Percentiles rank a stretch among this genome's conserved stretches.
Evolutionary conservation across 192 early-diverging fungal genomes (phyloP).

Genomic region (Coemansia sp.): DNA sequence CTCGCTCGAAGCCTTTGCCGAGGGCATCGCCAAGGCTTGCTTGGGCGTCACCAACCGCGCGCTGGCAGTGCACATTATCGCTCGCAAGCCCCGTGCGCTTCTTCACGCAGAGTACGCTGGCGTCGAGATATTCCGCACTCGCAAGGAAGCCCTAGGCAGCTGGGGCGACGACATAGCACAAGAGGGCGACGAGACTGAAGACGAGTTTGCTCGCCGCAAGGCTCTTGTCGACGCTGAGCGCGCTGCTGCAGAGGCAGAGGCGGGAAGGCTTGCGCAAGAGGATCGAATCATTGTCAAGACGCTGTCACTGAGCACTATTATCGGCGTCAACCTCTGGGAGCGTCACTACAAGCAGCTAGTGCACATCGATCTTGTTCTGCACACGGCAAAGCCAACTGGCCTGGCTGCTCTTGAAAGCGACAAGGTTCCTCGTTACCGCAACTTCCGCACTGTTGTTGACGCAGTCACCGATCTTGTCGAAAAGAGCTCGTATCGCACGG

Average conservation of each 20-base stretch:
- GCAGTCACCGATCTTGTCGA: constrained; percentile 83
- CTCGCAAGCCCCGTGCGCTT: constrained; percentile 88
- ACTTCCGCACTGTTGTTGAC: constrained; percentile 89
- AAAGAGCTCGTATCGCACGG: constrained; percentile 84
- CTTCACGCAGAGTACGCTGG: constrained; percentile 88
- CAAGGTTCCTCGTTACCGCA: constrained; percentile 72
- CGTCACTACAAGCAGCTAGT: constrained; percentile 92
- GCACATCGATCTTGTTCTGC: constrained; percentile 68
- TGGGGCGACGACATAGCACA: constrained; percentile 20
- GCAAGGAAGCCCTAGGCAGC: constrained; percentile 58
- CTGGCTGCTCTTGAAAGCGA: constrained; percentile 34
- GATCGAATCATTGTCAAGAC: constrained; percentile 88
- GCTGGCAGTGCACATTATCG: constrained; percentile 66
- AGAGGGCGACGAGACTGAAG: constrained; percentile 9
- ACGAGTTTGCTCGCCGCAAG: constrained; percentile 13
- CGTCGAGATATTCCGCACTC: constrained; percentile 82
- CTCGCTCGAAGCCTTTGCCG: constrained; percentile 74
- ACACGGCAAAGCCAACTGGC: constrained; percentile 19
- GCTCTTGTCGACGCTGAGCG: constrained; percentile 30
- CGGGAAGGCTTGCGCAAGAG: constrained; percentile 53
- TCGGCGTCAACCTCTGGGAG: constrained; percentile 97
- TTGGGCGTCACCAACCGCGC: constrained; percentile 65
- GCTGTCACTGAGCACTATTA: constrained; percentile 79
- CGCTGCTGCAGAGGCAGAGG: constrained; percentile 30
- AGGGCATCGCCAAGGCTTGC: constrained; percentile 64